phyloP scores from a whole-genome alignment of 768 basidiomycete species.

The Tricholomella constricta region DNA sequence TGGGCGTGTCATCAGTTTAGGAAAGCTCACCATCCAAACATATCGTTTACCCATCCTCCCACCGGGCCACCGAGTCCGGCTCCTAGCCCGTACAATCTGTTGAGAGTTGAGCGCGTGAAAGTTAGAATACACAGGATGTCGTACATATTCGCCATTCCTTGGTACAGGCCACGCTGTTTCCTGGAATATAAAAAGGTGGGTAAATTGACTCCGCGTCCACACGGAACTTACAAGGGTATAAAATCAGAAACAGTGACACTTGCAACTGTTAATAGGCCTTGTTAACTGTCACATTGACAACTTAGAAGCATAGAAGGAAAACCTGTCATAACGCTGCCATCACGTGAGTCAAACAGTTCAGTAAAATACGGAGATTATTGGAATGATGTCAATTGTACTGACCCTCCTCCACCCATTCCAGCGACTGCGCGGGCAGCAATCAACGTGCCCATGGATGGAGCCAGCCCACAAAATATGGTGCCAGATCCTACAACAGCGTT shows the following conservation, averaged over 20 bases:
- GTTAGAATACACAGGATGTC: conserved; percentile 22
- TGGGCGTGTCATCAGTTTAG: conserved; percentile 1
- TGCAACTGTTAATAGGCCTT: conserved; percentile 52
- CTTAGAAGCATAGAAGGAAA: conserved; percentile 18
- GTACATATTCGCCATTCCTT: conserved; percentile 89
- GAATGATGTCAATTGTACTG: conserved; percentile 34
- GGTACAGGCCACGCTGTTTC: conserved; percentile 86
- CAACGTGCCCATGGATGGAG: conserved; percentile 80
- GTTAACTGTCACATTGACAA: conserved; percentile 26
- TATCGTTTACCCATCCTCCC: conserved; percentile 85
- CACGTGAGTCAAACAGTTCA: conserved; percentile 25
- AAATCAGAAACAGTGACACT: conserved; percentile 87
- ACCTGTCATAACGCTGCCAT: conserved; percentile 82
- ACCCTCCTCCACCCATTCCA: conserved; percentile 93
- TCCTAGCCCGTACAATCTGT: conserved; percentile 82
- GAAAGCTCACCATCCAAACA: conserved; percentile 74
- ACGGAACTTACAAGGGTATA: conserved; percentile 72
- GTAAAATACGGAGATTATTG: conserved; percentile 23
- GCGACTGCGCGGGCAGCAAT: conserved; percentile 84
- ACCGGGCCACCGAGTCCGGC: conserved; percentile 78
- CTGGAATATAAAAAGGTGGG: conserved; percentile 37
- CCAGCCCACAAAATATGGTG: conserved; percentile 84
- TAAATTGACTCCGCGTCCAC: conserved; percentile 4
- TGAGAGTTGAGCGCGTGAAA: not conserved
- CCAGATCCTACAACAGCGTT: conserved; percentile 58